A percentile compares a stretch with the other conserved stretches of the same genome.
phyloP scores from a whole-genome alignment of 768 basidiomycete genomes.

The Boletus barrowsii region DNA sequence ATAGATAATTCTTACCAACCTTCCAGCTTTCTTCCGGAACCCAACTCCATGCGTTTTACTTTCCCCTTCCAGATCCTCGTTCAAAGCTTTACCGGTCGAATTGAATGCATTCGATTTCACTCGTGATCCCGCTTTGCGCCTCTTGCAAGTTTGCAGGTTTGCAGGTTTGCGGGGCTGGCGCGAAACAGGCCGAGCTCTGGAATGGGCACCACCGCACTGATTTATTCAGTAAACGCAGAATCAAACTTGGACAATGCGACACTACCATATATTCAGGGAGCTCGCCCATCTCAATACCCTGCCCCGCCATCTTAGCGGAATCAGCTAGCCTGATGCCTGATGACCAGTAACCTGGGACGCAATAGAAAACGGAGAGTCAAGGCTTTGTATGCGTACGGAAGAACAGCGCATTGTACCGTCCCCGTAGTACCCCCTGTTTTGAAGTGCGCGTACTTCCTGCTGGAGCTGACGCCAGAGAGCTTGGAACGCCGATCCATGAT shows the following conservation, averaged over 20 bases:
- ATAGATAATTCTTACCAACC: conserved; percentile 38
- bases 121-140: conserved; percentile 68
- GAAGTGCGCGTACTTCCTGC: conserved; percentile 65
- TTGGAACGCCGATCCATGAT: conserved; percentile 77
- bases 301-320: conserved; percentile 50
- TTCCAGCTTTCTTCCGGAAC: conserved; percentile 68
- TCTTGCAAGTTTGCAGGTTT: conserved; percentile 61
- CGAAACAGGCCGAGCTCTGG: conserved; percentile 53
- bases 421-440: conserved; percentile 74
- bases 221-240: not conserved
- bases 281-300: conserved; percentile 52
- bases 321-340: conserved; percentile 69
- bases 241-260: not conserved
- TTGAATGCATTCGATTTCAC: conserved; percentile 60
- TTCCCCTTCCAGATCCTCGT: conserved; percentile 37
- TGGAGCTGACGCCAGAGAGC: conserved; percentile 66
- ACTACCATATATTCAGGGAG: conserved; percentile 76
- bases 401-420: conserved; percentile 51
- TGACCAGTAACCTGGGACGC: conserved; percentile 72
- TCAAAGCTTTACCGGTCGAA: conserved; percentile 54
- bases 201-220: conserved; percentile 80
- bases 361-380: conserved; percentile 3
- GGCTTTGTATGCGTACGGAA: not conserved
- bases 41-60: conserved; percentile 49
- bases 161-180: conserved; percentile 47